Base-by-base conservation (phyloP, 345 rosid genomes). In the Populus nigra region DNA sequence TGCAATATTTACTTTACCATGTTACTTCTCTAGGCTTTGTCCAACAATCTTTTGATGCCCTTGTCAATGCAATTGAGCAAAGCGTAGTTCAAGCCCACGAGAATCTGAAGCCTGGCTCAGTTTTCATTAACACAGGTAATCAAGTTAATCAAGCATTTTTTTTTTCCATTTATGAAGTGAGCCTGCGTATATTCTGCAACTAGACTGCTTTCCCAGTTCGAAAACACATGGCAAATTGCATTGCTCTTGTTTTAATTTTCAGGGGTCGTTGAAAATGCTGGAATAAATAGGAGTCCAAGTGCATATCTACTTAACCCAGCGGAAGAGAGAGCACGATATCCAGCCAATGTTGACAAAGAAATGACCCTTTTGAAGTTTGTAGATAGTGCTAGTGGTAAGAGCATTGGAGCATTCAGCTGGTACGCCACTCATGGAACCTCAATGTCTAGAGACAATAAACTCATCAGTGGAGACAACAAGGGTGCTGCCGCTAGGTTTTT, bases 401-500 rank as follows among this genome's bases (percentile, higher is more conserved):
- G 86, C 86, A 72, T 82, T 1, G 90, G 91, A 25, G 85, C 87
- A 5, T 90, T 90, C 80, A 88, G 76, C 74, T 90, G 93, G 93
- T 79, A 82, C 1, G 89, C 93, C 23, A 88, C 93, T 1, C 91
- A 90, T 20, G 90, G 93, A 23, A 88, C 91, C 0, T 90, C 93
- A 65, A 90, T 88, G 93, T 81, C 84, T 77, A 79, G 83, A 82
- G 88, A 88, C 83, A 87, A 87, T 83, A 83, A 45, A 77, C 88
- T 90, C 71, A 84, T 90, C 11, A 90, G 90, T 2, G 90, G 91
- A 66, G 93, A 90, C 85, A 90, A 90, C 83, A 90, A 90, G 73
- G 91, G 93, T 11, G 91, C 89, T 25, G 91, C 90, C 23, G 89
- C 91, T 31, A 83, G 91, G 72, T 88, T 90, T 84, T 88, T 90